phyloP scores from a whole-genome alignment of 768 basidiomycete species.

The Tylopilus felleus region DNA sequence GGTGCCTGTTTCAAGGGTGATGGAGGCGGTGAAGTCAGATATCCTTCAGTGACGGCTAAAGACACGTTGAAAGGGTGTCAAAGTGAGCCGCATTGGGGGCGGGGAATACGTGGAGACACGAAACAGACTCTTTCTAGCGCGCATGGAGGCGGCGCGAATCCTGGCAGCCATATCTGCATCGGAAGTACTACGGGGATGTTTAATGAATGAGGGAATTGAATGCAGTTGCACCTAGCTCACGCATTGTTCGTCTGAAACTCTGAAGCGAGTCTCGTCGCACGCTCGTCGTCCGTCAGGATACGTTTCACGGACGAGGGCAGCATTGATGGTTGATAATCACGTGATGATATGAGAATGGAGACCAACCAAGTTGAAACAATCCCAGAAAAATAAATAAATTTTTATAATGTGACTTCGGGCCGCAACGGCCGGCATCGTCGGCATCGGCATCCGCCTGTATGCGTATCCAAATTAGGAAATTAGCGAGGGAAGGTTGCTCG shows the following conservation, averaged over 20 bases:
- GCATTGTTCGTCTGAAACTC: conserved; percentile 20
- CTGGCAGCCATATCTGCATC: conserved; percentile 49
- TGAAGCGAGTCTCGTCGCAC: conserved; percentile 23
- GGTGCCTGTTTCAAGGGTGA: conserved; percentile 30
- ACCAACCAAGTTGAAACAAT: too few species aligned
- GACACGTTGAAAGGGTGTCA: conserved; percentile 24
- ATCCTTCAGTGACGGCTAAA: conserved; percentile 61
- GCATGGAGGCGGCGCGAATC: conserved; percentile 55
- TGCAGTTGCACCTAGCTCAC: conserved; percentile 21
- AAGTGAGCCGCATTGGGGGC: conserved; percentile 27
- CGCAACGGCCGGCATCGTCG: conserved; percentile 12
- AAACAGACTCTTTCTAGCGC: conserved; percentile 58
- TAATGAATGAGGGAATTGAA: conserved; percentile 11
- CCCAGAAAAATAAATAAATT: neutral
- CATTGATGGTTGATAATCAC: conserved; percentile 5
- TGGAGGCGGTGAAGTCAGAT: conserved; percentile 43
- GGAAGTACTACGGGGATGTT: conserved; percentile 31
- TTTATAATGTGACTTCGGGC: too few species aligned
- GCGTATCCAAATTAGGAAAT: conserved; percentile 10
- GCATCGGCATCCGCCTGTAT: conserved; percentile 7
- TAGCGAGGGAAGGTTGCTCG: conserved; percentile 4
- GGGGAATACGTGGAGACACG: conserved; percentile 14
- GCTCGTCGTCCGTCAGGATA: conserved; percentile 32
- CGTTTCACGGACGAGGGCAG: conserved; percentile 33
- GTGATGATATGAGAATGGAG: neutral